Evolutionary conservation across 305 asterid genomes (phyloP), one percentile per base, ranked within the genome.

Genomic region (Andrographis paniculata): DNA sequence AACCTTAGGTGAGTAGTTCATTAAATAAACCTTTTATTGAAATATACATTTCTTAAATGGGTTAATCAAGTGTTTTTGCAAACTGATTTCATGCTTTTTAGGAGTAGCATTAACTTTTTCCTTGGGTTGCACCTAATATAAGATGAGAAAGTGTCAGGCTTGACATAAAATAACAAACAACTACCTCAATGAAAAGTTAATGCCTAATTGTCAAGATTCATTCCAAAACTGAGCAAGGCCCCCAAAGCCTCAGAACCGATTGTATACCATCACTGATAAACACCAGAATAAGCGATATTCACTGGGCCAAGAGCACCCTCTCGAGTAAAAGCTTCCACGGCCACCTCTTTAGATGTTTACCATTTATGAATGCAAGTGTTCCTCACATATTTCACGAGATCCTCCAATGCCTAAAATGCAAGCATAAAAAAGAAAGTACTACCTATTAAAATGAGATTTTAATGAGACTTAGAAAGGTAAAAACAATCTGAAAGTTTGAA

Each of bases 121-220:
- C 77, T 65, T 74, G 55, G 80, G 76, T 73, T 78, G 87, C 56
- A 78, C 89, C 99, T 91, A 67, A n/a, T 18, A 58, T 38, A 62
- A 40, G 44, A 65, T 59, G 59, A 55, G 65, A 56, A 72, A 57
- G 43, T 45, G n/a, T 55, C 58, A 65, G 67, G 63, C 42, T 30
- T 62, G 52, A 22, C 38, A 59, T 40, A 63, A 49, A 18, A 66
- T 27, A 62, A 48, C 30, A 60, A n/a, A n/a, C 8, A 50, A 46
- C 20, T 53, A 71, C 59, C 28, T 52, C 60, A 59, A 49, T 30
- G 59, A 45, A 63, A 55, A 63, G 58, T 59, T 51, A 48, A 59
- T 62, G n/a, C 99, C 82, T 84, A 94, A 56, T n/a, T n/a, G n/a
- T 84, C 93, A 64, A 85, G 93, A 67, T 87, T 87, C 95, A 91